Conservation (phyloP, 2,329 filamentous ascomycete species). For the Cladosporium sp. region DNA sequence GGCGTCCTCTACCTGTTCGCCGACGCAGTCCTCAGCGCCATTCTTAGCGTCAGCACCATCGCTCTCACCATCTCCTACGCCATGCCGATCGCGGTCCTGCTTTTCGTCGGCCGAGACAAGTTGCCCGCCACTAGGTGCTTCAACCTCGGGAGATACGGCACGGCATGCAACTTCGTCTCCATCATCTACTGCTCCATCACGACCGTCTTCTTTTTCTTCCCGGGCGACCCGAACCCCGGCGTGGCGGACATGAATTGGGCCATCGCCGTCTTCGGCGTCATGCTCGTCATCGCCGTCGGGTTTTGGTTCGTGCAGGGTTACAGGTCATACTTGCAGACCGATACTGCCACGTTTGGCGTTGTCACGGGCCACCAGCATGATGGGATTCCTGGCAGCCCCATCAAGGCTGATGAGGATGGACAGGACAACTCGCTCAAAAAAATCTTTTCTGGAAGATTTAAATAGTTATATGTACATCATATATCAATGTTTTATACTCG, state of each 20-base stretch:
- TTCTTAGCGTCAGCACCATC: slow-evolving; percentile 38
- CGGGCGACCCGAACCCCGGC: slow-evolving; percentile 12
- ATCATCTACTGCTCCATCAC: slow-evolving; percentile 24
- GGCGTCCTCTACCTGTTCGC: slow-evolving; percentile 43
- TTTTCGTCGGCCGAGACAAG: slow-evolving; percentile 46
- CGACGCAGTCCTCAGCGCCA: slow-evolving; percentile 37
- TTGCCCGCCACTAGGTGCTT: slow-evolving; percentile 42
- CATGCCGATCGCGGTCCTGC: slow-evolving; percentile 33
- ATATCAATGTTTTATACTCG: too few species aligned
- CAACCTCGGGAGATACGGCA: slow-evolving; percentile 35
- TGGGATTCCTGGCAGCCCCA: background rate
- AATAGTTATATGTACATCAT: background rate
- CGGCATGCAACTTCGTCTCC: slow-evolving; percentile 19
- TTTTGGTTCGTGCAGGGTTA: slow-evolving; percentile 14
- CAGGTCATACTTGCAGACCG: slow-evolving; percentile 5
- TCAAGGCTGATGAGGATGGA: slow-evolving; percentile 1
- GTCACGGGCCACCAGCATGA: slow-evolving; percentile 5
- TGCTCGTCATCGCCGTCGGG: slow-evolving; percentile 12
- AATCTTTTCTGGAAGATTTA: background rate
- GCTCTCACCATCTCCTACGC: slow-evolving; percentile 39
- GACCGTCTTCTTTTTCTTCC: slow-evolving; percentile 17
- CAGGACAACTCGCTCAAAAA: slow-evolving; percentile 4
- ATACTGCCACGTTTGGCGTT: slow-evolving; percentile 5
- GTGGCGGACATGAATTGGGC: slow-evolving; percentile 17
- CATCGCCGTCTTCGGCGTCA: slow-evolving; percentile 10